Evolutionary conservation across 495 filamentous ascomycete species (phyloP).

Genomic region (Usnea hakonensis): DNA sequence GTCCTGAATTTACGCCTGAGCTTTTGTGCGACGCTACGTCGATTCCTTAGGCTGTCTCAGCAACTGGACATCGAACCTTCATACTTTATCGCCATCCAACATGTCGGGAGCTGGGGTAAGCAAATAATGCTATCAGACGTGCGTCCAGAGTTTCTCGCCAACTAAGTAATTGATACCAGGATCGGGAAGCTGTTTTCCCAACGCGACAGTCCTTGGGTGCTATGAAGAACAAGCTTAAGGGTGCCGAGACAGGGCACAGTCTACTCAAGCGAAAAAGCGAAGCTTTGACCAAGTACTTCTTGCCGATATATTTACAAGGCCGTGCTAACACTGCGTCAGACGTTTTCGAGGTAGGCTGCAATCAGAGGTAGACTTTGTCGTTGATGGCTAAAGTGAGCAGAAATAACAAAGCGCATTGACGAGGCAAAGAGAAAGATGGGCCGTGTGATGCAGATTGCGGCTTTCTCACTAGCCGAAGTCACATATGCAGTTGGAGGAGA

Average conservation of each 20-base stretch:
- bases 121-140: constrained; percentile 17
- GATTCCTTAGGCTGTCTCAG: not conserved
- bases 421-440: constrained; percentile 99
- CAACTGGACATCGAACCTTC: not conserved
- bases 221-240: constrained; percentile 99
- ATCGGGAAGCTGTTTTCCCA: constrained; percentile 91
- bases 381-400: constrained; percentile 33
- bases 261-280: constrained; percentile 90
- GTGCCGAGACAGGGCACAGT: constrained; percentile 82
- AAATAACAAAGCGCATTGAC: constrained; percentile 95
- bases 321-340: constrained; percentile 37
- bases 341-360: constrained; percentile 69
- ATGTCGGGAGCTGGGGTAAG: constrained; percentile 56
- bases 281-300: constrained; percentile 71
- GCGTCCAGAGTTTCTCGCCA: constrained; percentile 8
- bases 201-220: constrained; percentile 91
- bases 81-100: constrained; percentile 8
- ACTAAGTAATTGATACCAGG: constrained; percentile 39
- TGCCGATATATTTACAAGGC: constrained; percentile 13
- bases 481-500: constrained; percentile 95
- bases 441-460: constrained; percentile 96
- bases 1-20: not conserved
- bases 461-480: constrained; percentile 95
- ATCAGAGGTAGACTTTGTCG: constrained; percentile 14
- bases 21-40: not conserved